Base-by-base conservation (phyloP, 78 protist species). In the Cavenderia fasciculata region DNA sequence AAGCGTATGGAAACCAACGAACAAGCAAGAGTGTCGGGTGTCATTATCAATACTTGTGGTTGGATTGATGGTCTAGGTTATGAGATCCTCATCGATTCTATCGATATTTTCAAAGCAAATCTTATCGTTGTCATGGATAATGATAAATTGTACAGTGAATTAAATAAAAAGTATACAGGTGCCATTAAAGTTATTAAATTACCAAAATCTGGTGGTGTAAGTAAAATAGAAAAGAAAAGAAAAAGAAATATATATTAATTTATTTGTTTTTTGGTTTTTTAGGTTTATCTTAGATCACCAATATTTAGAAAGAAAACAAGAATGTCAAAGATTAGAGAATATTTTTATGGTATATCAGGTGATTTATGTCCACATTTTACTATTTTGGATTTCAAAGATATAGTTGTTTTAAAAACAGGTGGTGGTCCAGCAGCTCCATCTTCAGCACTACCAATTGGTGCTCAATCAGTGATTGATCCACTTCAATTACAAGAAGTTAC, bases 21-120 rank as follows among this genome's bases (percentile, higher is more conserved):
- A 4, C 25, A 61, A 31, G 75, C 85, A 23, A 43, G 85, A 18
- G 43, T 62, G 4, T 27, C 95, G 1, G 97, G 97, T 31, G 11
- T 71, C 36, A 54, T 95, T 70, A 63, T 92, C 43, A 94, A 95
- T 66, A 94, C 96, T 10, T 86, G 95, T 74, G 97, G 97, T 4
- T 96, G 97, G 97, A 74, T 96, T 6, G 96, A 96, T 0, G 96
- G 94, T 34, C 62, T 18, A 5, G 97, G 97, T 0, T 89, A 76
- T 36, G 59, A 90, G 27, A 25, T 78, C 5, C 75, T 96, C 1
- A n/a, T 73, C 21, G 47, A 74, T 23, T 31, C 62, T 11, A 74
- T 79, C 8, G 54, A 44, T 6, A 18, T n/a, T 18, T 51, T 94
- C 29, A 8, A 70, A 8, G 54, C 59, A 33, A 86, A 74, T 23